Evolutionary conservation across 1,284 basidiomycete genomes (phyloP), one percentile per base, ranked within the genome.

Genomic region (Apiotrichum porosum): DNA sequence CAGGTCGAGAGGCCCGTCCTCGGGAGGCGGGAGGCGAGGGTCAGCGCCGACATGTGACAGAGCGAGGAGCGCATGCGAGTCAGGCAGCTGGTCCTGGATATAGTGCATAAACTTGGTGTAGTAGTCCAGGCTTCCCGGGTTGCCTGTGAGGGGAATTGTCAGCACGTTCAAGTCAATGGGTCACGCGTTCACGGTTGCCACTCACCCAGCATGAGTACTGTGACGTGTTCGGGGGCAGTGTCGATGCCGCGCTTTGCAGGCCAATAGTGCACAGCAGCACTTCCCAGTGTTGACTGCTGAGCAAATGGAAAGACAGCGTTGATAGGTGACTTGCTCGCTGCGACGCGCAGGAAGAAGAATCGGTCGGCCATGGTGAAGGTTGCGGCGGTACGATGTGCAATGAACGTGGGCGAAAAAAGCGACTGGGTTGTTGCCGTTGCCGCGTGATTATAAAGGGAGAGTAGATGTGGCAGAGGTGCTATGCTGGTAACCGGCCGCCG

Each of bases 51-150:
- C 58, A 44, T 75, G 70, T 8, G 66, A 70, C 23, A 66, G 61
- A 1, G 63, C 56, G 26, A 75, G 44, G 38, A 75, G 57, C 6
- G 68, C 73, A 44, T 68, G 63, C 9, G 60, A 51, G 13, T 59
- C 46, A 1, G 72, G 69, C 4, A 73, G 56, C 30, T 60, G 60
- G 19, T 52, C 47, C 40, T 66, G 61, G 8, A 74, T 58, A n/a
- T 65, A 57, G 21, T 32, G 36, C 8, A 73, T 59, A 49, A 73
- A 75, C 2, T 61, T 58, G 18, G 59, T 57, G 53, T 75, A 75
- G 57, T 71, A 75, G 37, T 62, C 61, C 9, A 71, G 49, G 19
- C 72, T 51, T n/a, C 71, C 72, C 6, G 72, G 71, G 52, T 74
- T 74, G 31, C 72, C 72, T 72, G 42, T 3, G 19, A 52, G 23